Conservation (phyloP, 371 early-diverging fungal genomes). For the Mucor circinelloides region DNA sequence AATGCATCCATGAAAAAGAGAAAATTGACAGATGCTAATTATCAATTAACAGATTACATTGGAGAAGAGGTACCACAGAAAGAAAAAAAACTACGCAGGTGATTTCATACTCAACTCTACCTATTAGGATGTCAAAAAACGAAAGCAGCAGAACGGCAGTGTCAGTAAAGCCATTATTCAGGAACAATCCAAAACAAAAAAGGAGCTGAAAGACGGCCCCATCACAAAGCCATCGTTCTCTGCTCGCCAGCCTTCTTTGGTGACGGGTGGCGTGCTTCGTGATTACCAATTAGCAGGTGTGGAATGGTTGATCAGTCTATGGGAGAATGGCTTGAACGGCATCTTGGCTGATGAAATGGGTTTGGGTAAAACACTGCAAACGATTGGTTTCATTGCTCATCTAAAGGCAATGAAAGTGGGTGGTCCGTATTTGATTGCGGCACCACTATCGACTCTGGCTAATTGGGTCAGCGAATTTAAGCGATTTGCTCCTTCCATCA, state of each 20-base stretch:
- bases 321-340: constrained; percentile 97
- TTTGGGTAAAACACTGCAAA: constrained; percentile 97
- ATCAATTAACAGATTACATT: constrained; percentile 63
- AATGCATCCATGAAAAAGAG: constrained; percentile 12
- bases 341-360: constrained; percentile 99
- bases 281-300: constrained; percentile 97
- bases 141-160: constrained; percentile 36
- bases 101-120: neutral
- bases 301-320: constrained; percentile 97
- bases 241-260: constrained; percentile 75
- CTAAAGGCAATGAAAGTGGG: constrained; percentile 81
- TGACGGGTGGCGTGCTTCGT: constrained; percentile 85
- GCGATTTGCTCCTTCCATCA: constrained; percentile 84
- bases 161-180: constrained; percentile 37
- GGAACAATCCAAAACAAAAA: constrained; percentile 21
- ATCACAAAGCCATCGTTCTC: constrained; percentile 45
- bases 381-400: constrained; percentile 90
- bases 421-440: constrained; percentile 95
- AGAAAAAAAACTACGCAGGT: neutral
- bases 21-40: constrained; percentile 45
- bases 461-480: constrained; percentile 98
- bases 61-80: constrained; percentile 58
- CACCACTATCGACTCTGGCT: constrained; percentile 94
- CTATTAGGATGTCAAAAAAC: constrained; percentile 45
- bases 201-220: constrained; percentile 1